A percentile compares a stretch with the other conserved stretches of the same genome.
phyloP scores from a whole-genome alignment of 352 stramenopile species.

The Phytopythium litorale region DNA sequence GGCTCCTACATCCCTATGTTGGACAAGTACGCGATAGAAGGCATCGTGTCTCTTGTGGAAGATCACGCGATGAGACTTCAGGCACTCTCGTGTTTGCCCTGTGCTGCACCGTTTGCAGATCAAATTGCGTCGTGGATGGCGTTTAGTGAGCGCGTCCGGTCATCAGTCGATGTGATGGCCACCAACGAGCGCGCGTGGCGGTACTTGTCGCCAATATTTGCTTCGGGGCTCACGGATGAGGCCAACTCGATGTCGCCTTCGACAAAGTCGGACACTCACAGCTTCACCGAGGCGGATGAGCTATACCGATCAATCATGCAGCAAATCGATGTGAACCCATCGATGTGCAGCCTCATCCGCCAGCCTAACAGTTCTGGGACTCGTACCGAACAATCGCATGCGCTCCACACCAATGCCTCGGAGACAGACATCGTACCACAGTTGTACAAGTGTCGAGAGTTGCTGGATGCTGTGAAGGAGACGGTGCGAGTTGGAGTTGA shows the following conservation, averaged over 20 bases:
- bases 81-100: slow-evolving; percentile 37
- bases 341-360: not conserved
- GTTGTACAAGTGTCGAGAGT: slow-evolving; percentile 27
- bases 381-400: not conserved
- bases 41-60: slow-evolving; percentile 45
- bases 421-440: slow-evolving; percentile 23
- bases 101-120: slow-evolving; percentile 37
- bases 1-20: slow-evolving; percentile 8
- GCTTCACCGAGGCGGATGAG: not conserved
- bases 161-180: slow-evolving; percentile 35
- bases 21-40: slow-evolving; percentile 33
- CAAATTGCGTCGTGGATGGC: slow-evolving; percentile 44
- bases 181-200: slow-evolving; percentile 47
- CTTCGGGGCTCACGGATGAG: not conserved
- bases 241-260: not conserved
- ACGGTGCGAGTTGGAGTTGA: slow-evolving; percentile 48
- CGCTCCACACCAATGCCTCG: not conserved
- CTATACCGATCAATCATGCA: not conserved
- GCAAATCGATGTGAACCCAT: not conserved
- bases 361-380: not conserved
- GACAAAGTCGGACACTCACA: not conserved
- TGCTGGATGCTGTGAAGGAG: slow-evolving; percentile 44
- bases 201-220: slow-evolving; percentile 30
- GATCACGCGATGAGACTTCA: slow-evolving; percentile 59
- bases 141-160: slow-evolving; percentile 37